phyloP scores from a whole-genome alignment of 306 rosid species.

The Geum urbanum region DNA sequence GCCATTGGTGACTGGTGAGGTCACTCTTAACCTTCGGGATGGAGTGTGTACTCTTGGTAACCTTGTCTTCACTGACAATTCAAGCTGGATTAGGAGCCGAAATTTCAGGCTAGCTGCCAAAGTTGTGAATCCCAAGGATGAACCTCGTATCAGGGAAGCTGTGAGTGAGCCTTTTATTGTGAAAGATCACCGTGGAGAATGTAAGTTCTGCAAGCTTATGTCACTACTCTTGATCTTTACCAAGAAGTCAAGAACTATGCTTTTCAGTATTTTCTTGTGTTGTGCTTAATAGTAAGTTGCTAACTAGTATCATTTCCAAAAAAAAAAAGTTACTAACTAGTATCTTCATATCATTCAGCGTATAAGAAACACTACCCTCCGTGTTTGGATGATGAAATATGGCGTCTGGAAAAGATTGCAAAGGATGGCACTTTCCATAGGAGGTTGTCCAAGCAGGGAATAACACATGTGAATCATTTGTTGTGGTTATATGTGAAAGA shows the following conservation, averaged over 20 bases:
- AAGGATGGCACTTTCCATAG: constrained; percentile 37
- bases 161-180: constrained; percentile 52
- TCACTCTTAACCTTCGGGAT: constrained; percentile 26
- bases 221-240: not conserved
- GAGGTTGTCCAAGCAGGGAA: constrained; percentile 23
- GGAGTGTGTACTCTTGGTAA: constrained; percentile 38
- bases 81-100: constrained; percentile 53
- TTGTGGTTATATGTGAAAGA: constrained; percentile 30
- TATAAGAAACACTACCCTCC: constrained; percentile 62
- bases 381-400: constrained; percentile 40
- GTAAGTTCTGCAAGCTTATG: constrained; percentile 37
- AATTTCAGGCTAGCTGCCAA: constrained; percentile 58
- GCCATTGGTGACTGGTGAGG: constrained; percentile 50
- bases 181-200: constrained; percentile 60
- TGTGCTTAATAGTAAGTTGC: not conserved
- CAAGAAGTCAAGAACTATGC: not conserved
- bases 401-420: constrained; percentile 59
- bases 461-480: constrained; percentile 43
- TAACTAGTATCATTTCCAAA: not conserved
- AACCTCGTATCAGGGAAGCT: constrained; percentile 44
- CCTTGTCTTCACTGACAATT: constrained; percentile 48
- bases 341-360: constrained; percentile 31
- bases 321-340: not conserved
- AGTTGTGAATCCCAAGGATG: constrained; percentile 14
- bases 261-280: constrained; percentile 6